Conservation (phyloP, 2,329 filamentous ascomycete genomes). For the Cercospora sp. region DNA sequence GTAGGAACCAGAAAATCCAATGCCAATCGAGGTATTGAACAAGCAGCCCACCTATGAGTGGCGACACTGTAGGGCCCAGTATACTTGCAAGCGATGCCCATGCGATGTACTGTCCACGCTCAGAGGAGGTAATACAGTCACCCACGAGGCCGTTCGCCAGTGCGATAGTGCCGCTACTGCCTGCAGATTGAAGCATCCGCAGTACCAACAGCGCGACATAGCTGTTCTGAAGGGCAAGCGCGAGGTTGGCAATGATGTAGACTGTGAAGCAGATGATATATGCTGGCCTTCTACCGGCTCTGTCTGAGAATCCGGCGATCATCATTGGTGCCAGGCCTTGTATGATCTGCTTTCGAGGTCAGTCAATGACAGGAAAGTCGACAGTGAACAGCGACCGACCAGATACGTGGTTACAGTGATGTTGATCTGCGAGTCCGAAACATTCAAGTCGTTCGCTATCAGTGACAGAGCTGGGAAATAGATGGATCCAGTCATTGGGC, state of each 20-base stretch:
- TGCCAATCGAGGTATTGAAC: slow-evolving; percentile 64
- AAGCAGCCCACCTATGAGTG: slow-evolving; percentile 65
- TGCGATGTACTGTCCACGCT: slow-evolving; percentile 73
- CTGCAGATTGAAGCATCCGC: slow-evolving; percentile 63
- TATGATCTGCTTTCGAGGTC: slow-evolving; percentile 27
- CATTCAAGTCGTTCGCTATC: slow-evolving; percentile 43
- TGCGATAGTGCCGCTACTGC: slow-evolving; percentile 69
- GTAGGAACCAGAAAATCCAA: slow-evolving; percentile 44
- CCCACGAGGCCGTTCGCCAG: slow-evolving; percentile 70
- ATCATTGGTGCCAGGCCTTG: slow-evolving; percentile 40
- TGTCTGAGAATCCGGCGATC: slow-evolving; percentile 37
- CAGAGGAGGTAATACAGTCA: slow-evolving; percentile 67
- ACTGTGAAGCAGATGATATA: slow-evolving; percentile 39
- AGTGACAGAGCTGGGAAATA: slow-evolving; percentile 43
- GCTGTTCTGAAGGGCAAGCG: slow-evolving; percentile 39
- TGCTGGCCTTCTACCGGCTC: slow-evolving; percentile 38
- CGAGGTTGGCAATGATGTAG: slow-evolving; percentile 41
- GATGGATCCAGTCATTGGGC: slow-evolving; percentile 42
- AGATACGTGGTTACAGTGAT: slow-evolving; percentile 55
- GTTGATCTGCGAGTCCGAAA: slow-evolving; percentile 49
- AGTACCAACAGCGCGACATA: slow-evolving; percentile 57
- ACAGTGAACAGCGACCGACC: slow-evolving; percentile 31
- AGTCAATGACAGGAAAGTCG: background rate
- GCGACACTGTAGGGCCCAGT: slow-evolving; percentile 53
- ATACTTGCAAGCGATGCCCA: slow-evolving; percentile 62